phyloP scores from a whole-genome alignment of 257 asterid genomes.

The Orobanche coerulescens region DNA sequence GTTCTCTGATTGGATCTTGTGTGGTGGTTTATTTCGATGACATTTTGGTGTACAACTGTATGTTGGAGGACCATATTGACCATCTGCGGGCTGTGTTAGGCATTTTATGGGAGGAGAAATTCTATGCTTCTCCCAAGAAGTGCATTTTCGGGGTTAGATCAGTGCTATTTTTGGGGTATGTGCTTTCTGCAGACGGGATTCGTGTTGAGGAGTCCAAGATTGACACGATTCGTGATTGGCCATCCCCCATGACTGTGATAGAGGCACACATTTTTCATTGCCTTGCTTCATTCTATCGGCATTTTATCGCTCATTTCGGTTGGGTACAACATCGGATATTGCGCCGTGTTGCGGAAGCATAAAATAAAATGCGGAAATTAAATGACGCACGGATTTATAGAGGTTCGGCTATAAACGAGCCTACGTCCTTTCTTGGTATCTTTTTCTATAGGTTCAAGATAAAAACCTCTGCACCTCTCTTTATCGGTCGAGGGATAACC shows the following conservation, averaged over 20 bases:
- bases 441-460: no score
- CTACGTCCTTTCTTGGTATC: no score
- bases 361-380: no score
- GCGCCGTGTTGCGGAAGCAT: no score
- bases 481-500: no score
- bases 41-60: background rate
- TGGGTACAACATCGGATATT: no score
- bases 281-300: background rate
- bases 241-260: background rate
- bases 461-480: no score
- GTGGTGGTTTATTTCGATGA: conserved; percentile 3
- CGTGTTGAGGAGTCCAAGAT: background rate
- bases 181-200: background rate
- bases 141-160: no score
- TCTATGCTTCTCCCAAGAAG: background rate
- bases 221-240: background rate
- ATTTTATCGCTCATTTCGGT: background rate
- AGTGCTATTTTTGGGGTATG: background rate
- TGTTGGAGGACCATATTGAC: background rate
- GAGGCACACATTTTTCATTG: background rate
- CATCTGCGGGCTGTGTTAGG: background rate
- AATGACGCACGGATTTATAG: no score
- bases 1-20: background rate
- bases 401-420: no score
- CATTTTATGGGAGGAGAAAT: background rate